These are phyloP conservation scores for Blastocladiella britannica DNA, from an alignment of 192 early-diverging fungal species.

Conservation along the genomic window DNA sequence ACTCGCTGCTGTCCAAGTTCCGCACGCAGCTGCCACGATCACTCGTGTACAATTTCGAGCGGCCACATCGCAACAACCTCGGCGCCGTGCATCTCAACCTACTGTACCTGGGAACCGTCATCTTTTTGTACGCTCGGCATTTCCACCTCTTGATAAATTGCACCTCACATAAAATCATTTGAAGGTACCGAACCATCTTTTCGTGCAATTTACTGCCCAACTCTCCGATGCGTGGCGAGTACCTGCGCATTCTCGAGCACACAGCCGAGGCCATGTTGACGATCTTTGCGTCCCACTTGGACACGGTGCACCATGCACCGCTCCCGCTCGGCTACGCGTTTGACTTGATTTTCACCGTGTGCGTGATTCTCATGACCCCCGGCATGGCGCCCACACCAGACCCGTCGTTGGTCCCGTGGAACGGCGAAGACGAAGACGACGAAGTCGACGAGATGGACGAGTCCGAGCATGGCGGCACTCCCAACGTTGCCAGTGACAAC, in stretches of 20 bases:
- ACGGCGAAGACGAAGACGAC: too few relatives aligned
- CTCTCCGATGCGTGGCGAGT: neutral
- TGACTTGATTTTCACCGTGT: neutral
- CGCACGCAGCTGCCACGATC: neutral
- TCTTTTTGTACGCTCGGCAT: neutral
- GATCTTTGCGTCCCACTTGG: neutral
- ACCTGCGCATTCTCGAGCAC: neutral
- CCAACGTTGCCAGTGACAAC: too few relatives aligned
- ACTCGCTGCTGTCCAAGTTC: neutral
- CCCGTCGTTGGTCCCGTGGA: too few relatives aligned
- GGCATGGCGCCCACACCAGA: too few relatives aligned
- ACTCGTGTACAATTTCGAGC: neutral
- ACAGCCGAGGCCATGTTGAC: neutral
- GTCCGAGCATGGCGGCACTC: too few relatives aligned
- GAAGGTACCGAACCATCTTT: neutral
- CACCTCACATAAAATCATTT: too few relatives aligned
- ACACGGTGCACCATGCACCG: neutral
- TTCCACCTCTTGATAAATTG: too few relatives aligned
- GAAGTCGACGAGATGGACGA: too few relatives aligned
- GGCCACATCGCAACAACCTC: neutral
- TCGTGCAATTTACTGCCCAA: neutral
- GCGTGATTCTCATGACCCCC: neutral
- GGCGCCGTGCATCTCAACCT: neutral
- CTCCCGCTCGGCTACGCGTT: neutral
- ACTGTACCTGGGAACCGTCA: neutral